A percentile compares a stretch with the other conserved stretches of the same genome.
These are phyloP conservation scores for Penicillium sp. DNA, from an alignment of 2,329 filamentous ascomycete species.

Conservation along the genomic window DNA sequence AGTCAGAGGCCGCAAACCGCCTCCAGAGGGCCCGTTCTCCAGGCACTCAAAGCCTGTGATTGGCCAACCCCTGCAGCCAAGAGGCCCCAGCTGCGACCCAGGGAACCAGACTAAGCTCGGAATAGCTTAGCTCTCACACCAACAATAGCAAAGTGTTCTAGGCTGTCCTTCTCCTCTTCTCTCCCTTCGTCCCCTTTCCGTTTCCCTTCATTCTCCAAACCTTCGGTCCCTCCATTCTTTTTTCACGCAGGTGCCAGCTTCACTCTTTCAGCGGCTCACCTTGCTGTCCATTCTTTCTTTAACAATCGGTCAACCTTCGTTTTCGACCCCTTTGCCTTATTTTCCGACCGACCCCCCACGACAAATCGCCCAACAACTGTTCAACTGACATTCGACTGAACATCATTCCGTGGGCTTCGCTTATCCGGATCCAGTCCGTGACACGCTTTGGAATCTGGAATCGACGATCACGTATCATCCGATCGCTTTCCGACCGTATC, in stretches of 20 bases:
- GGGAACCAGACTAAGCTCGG: slow-evolving; percentile 41
- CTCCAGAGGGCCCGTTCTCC: slow-evolving; percentile 1
- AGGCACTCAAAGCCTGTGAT: slow-evolving; percentile 11
- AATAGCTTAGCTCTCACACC: slow-evolving; percentile 11
- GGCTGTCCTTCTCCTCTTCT: slow-evolving; percentile 21
- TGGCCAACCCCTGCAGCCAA: slow-evolving; percentile 39
- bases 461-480: slow-evolving; percentile 19
- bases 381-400: not conserved
- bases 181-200: slow-evolving; percentile 17
- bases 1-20: slow-evolving; percentile 3
- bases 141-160: slow-evolving; percentile 19
- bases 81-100: slow-evolving; percentile 50
- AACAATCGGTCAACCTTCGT: slow-evolving; percentile 7
- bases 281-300: slow-evolving; percentile 49
- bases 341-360: slow-evolving; percentile 9
- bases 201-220: slow-evolving; percentile 25
- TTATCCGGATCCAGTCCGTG: slow-evolving; percentile 17
- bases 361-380: not conserved
- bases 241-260: slow-evolving; percentile 52
- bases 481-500: not conserved
- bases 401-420: slow-evolving; percentile 6
- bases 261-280: slow-evolving; percentile 60
- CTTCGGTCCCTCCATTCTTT: slow-evolving; percentile 23
- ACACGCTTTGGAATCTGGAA: slow-evolving; percentile 20
- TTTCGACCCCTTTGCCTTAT: slow-evolving; percentile 6